Evolutionary conservation across 179 eudicot species (phyloP), one percentile per base, ranked within the genome.

Genomic region (Heliamphora pulchella): DNA sequence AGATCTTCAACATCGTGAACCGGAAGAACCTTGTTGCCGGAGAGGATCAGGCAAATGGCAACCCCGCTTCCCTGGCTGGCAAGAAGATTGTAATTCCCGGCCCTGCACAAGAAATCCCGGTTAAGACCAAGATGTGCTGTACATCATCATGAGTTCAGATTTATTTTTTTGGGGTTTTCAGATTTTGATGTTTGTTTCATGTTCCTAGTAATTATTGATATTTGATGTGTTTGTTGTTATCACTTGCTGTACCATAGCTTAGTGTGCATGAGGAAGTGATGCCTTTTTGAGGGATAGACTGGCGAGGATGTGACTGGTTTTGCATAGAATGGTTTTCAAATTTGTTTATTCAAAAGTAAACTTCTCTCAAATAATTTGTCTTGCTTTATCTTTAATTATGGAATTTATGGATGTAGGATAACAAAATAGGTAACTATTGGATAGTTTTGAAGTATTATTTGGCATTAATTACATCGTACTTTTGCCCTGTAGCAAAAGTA

Each of bases 61-160:
- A 85, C 67, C 80, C 93, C 31, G 88, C 82, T 22, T 81, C 90
- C 2, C 76, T 86, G 79, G 78, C 92, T 67, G 94, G 97, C 15
- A 92, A 92, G 85, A 89, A 90, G 87, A 90, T 92, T 66, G 17
- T 91, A 8, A 83, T 92, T 66, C 97, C 94, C 8, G 97, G 97
- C 0, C 94, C 94, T 44, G 96, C 77, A 6, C 97, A 92, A 83
- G 88, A 76, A 22, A 86, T 92, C 71, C 96, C 96, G 43, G 89
- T 81, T 18, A 91, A 89, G 89, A 88, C 79, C 54, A 80, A 69
- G 43, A 78, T 80, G 86, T 91, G 96, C 59, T 91, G 96, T 85
- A 84, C 84, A n/a, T 88, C 90, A 1, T 86, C 51, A 11, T 78
- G 81, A 84, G 68, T 58, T 7, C 53, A 31, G 31, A 31, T 41